Evolutionary conservation across 305 asterid species (phyloP), one percentile per base, ranked within the genome.

Genomic region (Plantago coronopus): DNA sequence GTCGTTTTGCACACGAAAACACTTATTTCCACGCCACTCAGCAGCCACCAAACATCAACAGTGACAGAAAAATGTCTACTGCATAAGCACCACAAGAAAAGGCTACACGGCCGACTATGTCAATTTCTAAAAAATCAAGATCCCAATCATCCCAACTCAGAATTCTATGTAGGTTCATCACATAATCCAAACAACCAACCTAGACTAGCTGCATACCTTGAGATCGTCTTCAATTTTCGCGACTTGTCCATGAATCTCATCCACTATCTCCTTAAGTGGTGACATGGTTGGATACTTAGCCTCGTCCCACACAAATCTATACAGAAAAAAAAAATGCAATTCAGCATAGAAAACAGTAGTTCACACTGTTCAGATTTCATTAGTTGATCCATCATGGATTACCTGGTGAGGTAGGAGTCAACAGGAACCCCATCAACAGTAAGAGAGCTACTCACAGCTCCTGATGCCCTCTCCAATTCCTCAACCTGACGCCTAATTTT

Each of bases 391-490:
- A 27, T 27, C 31, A 27, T 27, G 42, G 1, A 3, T 68, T 66
- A 82, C 99, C 95, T 82, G 40, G 97, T 89, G 67, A 93, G 97
- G 65, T 93, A 89, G 58, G 97, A 85, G 76, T 87, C 99, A 59
- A 89, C 99, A 71, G 97, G 99, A 61, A 87, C 95, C 48, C 99
- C 97, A 81, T 93, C 99, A 27, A 93, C 99, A 1, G 96, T 89
- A 64, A 93, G 96, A 55, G 99, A 87, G 78, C 90, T 87, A 61
- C 90, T 83, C 67, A 82, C 70, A 12, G 80, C 91, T 7, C 95
- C 96, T 0, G 97, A 83, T 43, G 79, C 83, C 87, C 81, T 89
- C 90, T 93, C 99, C 77, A 89, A 65, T 42, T 93, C 97, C 77
- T 93, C 99, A 63, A 93, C 87, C 83, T 93, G 97, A 40, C 95